Base-by-base conservation (phyloP, 177 flowering plant genomes). In the Vitis hybrid region DNA sequence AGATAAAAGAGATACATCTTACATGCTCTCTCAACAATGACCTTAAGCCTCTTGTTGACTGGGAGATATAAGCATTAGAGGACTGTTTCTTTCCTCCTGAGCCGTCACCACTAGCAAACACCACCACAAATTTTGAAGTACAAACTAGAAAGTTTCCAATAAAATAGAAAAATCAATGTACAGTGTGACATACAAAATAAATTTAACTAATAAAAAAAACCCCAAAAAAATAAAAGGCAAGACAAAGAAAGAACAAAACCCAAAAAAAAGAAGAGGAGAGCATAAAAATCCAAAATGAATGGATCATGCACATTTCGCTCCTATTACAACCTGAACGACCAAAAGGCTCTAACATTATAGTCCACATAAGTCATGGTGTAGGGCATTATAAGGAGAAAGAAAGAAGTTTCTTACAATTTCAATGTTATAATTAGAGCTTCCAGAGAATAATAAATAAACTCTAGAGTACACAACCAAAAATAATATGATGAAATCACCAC, bases 11-110 rank as follows among this genome's bases (percentile, higher is more conserved):
- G 26, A 22, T 22, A 22, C 26, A 22, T 26, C 3, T 87, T 86
- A 96, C 99, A 72, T 94, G 87, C 77, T 90, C 97, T 71, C 74
- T 86, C 68, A 94, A 72, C 74, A 86, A 68, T 18, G 98, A 86
- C 71, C 99, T 82, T 76, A 96, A 78, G 48, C 90, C 85, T 84
- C 91, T 77, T 22, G 97, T 96, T 57, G 99, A 96, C 74, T 79
- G 93, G 57, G 97, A 90, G 16, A 96, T 72, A 74, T 88, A 92
- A 62, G 96, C 99, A 84, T 80, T 78, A 77, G 89, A 87, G 5
- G 67, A 51, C 53, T 76, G 74, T 73, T 81, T 88, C 68, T 19
- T 66, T 59, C 66, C 74, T 57, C 81, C 86, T n/a, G 51, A 49
- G 60, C 72, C 75, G 68, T 77, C 70, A 71, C 71, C 71, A 59